These are phyloP conservation scores for Closterium sp. DNA, from an alignment of 139 green algal species.

Conservation along the genomic window DNA sequence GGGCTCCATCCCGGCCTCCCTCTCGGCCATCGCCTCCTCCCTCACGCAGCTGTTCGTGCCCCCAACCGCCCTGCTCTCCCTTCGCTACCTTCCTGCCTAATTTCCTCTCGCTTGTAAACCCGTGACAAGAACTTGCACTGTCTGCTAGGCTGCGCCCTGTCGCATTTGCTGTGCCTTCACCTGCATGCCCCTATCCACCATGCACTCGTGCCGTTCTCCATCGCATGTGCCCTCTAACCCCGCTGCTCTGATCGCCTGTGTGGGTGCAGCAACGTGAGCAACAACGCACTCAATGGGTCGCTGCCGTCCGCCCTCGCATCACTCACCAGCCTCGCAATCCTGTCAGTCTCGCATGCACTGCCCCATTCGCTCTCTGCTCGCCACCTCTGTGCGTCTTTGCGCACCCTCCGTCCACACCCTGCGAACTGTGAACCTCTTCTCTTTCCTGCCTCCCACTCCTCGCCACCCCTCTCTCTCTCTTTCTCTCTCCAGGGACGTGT, in stretches of 20 bases:
- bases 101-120: not conserved
- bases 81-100: not conserved
- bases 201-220: not conserved
- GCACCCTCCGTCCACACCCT: no score
- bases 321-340: not conserved
- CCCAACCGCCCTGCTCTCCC: not conserved
- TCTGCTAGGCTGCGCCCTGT: no score
- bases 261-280: not conserved
- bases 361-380: not conserved
- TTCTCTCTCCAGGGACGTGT: not conserved
- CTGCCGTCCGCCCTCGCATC: not conserved
- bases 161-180: no score
- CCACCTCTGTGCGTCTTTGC: no score
- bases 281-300: not conserved
- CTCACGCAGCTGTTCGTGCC: not conserved
- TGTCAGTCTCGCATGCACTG: not conserved
- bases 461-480: not conserved
- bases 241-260: not conserved
- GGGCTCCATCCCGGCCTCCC: not conserved
- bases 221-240: not conserved
- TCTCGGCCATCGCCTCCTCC: not conserved
- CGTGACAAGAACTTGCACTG: not conserved
- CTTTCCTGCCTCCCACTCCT: not conserved
- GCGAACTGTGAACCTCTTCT: no score
- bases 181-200: not conserved